phyloP scores from a whole-genome alignment of 1,139 yeast species.

The Zhuliangozyma blackwelliae region DNA sequence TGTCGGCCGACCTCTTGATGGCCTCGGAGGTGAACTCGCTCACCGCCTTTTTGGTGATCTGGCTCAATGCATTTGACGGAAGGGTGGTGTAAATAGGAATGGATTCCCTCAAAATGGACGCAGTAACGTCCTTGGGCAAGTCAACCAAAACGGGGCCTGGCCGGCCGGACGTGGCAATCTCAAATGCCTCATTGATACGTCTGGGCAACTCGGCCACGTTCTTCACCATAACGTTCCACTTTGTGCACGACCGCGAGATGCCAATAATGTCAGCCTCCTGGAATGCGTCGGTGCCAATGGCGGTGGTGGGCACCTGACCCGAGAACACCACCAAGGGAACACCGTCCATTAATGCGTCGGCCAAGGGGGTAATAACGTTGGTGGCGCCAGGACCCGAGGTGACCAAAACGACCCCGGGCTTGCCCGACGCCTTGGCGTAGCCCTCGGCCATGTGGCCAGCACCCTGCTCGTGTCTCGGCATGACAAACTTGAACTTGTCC shows the following conservation, averaged over 20 bases:
- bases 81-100: slow-evolving; percentile 83
- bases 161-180: slow-evolving; percentile 92
- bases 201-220: slow-evolving; percentile 90
- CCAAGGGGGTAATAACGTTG: slow-evolving; percentile 94
- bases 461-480: slow-evolving; percentile 98
- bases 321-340: slow-evolving; percentile 96
- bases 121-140: slow-evolving; percentile 96
- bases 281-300: slow-evolving; percentile 97
- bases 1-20: slow-evolving; percentile 69
- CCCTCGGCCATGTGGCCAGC: slow-evolving; percentile 99
- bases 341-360: slow-evolving; percentile 96
- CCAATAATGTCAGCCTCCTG: slow-evolving; percentile 99
- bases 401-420: slow-evolving; percentile 97
- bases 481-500: slow-evolving; percentile 78
- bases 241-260: slow-evolving; percentile 93
- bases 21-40: slow-evolving; percentile 76
- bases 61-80: slow-evolving; percentile 75
- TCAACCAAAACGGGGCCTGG: slow-evolving; percentile 99
- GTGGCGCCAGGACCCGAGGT: slow-evolving; percentile 99
- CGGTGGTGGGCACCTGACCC: slow-evolving; percentile 94
- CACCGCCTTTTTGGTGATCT: slow-evolving; percentile 66
- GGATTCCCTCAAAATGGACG: slow-evolving; percentile 78
- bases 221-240: slow-evolving; percentile 99
- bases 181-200: slow-evolving; percentile 95
- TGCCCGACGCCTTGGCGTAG: slow-evolving; percentile 90